Percentiles rank a stretch among this genome's conserved stretches.
phyloP scores from a whole-genome alignment of 805 yeast genomes.

The Sugiyamaella smithiae region DNA sequence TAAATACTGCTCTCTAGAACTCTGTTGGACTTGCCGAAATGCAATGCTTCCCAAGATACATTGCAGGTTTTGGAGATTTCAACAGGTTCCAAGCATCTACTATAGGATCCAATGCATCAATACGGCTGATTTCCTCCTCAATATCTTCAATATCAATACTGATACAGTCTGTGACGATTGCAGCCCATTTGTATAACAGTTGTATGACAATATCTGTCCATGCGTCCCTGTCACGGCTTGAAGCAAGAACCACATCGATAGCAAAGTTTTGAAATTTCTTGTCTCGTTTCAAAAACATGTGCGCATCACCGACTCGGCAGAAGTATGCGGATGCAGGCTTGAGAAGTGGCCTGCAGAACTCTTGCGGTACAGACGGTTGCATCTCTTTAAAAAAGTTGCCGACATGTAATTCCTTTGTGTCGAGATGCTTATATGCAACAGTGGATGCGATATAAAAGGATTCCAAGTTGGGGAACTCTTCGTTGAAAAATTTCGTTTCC shows the following conservation, averaged over 20 bases:
- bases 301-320: not conserved
- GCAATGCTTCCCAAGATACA: not conserved
- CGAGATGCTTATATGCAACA: not conserved
- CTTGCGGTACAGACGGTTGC: not conserved
- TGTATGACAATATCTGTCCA: not conserved
- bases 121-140: not conserved
- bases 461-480: not conserved
- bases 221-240: not conserved
- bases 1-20: not conserved
- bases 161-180: not conserved
- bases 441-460: not conserved
- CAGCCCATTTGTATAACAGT: not conserved
- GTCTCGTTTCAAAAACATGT: not conserved
- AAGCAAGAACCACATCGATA: not conserved
- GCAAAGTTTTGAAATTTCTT: not conserved
- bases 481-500: conserved; percentile 2
- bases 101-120: not conserved
- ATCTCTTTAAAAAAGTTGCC: not conserved
- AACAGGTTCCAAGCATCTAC: not conserved
- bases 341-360: not conserved
- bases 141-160: not conserved
- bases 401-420: not conserved
- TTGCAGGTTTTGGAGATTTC: not conserved
- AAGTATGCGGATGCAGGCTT: conserved; percentile 4
- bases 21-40: not conserved